phyloP scores from a whole-genome alignment of 176 grass and related monocot species.

The Areca catechu region DNA sequence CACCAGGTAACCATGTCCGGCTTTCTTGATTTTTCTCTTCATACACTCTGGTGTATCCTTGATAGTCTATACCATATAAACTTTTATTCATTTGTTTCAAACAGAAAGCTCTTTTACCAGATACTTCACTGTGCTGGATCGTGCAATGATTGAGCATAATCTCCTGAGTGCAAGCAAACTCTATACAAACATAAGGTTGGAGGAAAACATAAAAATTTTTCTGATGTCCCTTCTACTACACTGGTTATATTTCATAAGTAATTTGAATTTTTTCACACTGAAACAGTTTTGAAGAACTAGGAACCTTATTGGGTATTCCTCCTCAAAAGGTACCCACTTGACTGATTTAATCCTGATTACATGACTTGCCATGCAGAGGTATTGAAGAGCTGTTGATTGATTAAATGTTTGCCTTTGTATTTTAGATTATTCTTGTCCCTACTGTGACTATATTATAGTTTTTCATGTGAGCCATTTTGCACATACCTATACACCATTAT shows the following conservation, averaged over 20 bases:
- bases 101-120: constrained; percentile 94
- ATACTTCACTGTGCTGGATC: constrained; percentile 88
- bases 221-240: background rate
- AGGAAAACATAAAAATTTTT: background rate
- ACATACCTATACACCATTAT: too few species aligned
- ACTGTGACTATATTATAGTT: too few species aligned
- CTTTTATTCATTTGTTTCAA: constrained; percentile 3
- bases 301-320: constrained; percentile 87
- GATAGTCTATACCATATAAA: constrained; percentile 5
- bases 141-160: constrained; percentile 99
- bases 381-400: too few species aligned
- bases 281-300: constrained; percentile 87
- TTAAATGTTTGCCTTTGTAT: too few species aligned
- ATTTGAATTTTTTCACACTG: constrained; percentile 22
- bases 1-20: constrained; percentile 54
- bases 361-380: too few species aligned
- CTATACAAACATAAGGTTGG: constrained; percentile 97
- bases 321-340: constrained; percentile 60
- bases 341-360: background rate
- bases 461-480: too few species aligned
- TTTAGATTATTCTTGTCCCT: too few species aligned
- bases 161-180: constrained; percentile 93
- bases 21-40: background rate
- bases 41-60: background rate
- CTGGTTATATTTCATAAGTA: constrained; percentile 3